phyloP scores from a whole-genome alignment of 2,329 filamentous ascomycete species.

The Pseudogymnoascus sp. region DNA sequence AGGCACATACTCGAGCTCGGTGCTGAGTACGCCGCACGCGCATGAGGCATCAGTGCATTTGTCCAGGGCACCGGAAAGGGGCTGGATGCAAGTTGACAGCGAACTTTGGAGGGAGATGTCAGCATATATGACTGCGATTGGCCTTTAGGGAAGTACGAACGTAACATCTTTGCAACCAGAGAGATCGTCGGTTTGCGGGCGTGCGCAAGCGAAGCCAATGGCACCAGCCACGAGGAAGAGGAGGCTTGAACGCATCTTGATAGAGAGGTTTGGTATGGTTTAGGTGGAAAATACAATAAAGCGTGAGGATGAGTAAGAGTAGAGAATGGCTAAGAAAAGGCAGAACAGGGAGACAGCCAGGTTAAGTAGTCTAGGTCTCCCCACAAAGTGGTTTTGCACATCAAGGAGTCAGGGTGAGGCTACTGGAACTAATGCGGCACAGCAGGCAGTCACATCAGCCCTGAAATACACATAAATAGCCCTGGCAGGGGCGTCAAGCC shows the following conservation, averaged over 20 bases:
- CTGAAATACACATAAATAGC: background rate
- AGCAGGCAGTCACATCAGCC: background rate
- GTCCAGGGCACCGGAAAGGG: background rate
- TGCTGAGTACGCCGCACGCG: background rate
- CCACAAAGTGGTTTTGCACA: background rate
- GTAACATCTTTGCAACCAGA: background rate
- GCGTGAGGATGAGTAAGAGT: background rate
- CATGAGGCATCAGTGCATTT: background rate
- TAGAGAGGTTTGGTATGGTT: background rate
- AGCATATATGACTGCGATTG: background rate
- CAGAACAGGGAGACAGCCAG: background rate
- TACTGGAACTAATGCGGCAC: background rate
- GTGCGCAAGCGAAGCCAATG: background rate
- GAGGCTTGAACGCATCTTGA: conserved; percentile 1
- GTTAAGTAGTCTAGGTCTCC: background rate
- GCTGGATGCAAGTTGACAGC: background rate
- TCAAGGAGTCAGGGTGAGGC: background rate
- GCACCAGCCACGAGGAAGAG: background rate
- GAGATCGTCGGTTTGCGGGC: background rate
- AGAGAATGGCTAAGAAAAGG: background rate
- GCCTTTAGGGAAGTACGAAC: background rate
- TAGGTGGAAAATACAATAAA: background rate
- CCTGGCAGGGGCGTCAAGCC: background rate
- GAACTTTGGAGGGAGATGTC: background rate
- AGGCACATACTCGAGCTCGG: background rate